phyloP scores from a whole-genome alignment of 2,329 filamentous ascomycete species.

The Beauveria medogensis region DNA sequence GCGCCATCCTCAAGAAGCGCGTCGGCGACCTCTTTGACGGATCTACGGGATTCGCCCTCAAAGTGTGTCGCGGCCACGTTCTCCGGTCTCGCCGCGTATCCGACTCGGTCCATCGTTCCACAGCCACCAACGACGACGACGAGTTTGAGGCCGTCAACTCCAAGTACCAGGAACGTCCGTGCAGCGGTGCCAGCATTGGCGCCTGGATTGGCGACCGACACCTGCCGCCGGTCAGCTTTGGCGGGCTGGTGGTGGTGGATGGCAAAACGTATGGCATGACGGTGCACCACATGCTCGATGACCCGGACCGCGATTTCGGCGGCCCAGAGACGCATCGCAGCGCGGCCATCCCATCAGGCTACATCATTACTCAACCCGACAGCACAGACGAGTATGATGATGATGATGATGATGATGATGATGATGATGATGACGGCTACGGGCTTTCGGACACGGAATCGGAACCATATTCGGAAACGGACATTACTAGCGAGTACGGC shows the following conservation, averaged over 20 bases:
- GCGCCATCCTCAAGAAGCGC: conserved; percentile 61
- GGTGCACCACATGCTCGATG: conserved; percentile 92
- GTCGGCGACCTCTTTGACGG: conserved; percentile 58
- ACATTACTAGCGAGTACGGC: conserved; percentile 44
- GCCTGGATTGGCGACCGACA: conserved; percentile 81
- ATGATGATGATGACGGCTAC: conserved; percentile 48
- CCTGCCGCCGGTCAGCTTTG: conserved; percentile 83
- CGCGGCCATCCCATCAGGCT: conserved; percentile 36
- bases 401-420: conserved; percentile 50
- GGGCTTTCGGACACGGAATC: conserved; percentile 57
- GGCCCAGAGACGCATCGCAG: conserved; percentile 23
- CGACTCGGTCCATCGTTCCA: conserved; percentile 21
- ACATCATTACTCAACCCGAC: conserved; percentile 32
- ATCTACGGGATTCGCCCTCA: conserved; percentile 53
- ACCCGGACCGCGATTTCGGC: conserved; percentile 42
- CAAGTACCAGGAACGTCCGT: conserved; percentile 68
- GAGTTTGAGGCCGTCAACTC: conserved; percentile 52
- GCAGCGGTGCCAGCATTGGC: conserved; percentile 86
- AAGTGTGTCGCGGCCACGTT: conserved; percentile 63
- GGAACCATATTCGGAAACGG: conserved; percentile 41
- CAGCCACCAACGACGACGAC: conserved; percentile 25
- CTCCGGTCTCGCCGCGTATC: conserved; percentile 47
- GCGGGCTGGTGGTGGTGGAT: conserved; percentile 79
- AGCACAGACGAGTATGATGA: conserved; percentile 41
- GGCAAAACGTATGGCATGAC: conserved; percentile 86